Conservation (phyloP, 2,329 filamentous ascomycete species). For the Ophiocordyceps unilateralis region DNA sequence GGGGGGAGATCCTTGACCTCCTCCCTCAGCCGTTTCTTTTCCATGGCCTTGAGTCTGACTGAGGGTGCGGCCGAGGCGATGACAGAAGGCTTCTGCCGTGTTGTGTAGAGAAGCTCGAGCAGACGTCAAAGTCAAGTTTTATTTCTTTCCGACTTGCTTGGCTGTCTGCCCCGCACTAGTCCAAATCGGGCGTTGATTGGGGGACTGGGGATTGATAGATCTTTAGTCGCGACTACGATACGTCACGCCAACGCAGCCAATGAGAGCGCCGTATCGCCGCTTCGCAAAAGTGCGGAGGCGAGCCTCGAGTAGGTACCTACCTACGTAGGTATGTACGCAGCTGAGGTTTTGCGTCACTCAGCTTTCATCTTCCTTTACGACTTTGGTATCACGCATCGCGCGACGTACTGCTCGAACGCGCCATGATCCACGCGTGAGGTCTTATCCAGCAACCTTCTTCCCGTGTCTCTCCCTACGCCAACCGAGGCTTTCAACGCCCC, state of each 20-base stretch:
- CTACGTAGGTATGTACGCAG: no score
- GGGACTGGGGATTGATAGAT: no score
- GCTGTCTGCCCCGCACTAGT: constrained; percentile 23
- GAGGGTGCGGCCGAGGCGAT: no score
- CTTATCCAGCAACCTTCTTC: neutral
- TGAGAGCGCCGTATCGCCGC: no score
- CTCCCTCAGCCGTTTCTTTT: constrained; percentile 33
- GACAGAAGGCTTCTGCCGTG: neutral
- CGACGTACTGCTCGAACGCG: neutral
- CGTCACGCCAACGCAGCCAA: constrained; percentile 3
- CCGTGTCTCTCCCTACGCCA: neutral
- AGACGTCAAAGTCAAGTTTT: no score
- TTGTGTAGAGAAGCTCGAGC: no score
- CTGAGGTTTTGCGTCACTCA: no score
- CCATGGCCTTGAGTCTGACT: constrained; percentile 23
- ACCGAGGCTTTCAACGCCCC: neutral
- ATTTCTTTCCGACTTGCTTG: neutral
- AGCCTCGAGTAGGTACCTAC: no score
- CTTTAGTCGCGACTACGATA: constrained; percentile 6
- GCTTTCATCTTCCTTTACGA: no score
- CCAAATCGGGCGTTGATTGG: constrained; percentile 12
- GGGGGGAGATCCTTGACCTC: constrained; percentile 24
- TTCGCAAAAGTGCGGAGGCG: no score
- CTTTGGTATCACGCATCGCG: no score
- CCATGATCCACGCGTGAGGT: constrained; percentile 3